phyloP scores from a whole-genome alignment of 345 rosid species.

The Capsella bursapastoris region DNA sequence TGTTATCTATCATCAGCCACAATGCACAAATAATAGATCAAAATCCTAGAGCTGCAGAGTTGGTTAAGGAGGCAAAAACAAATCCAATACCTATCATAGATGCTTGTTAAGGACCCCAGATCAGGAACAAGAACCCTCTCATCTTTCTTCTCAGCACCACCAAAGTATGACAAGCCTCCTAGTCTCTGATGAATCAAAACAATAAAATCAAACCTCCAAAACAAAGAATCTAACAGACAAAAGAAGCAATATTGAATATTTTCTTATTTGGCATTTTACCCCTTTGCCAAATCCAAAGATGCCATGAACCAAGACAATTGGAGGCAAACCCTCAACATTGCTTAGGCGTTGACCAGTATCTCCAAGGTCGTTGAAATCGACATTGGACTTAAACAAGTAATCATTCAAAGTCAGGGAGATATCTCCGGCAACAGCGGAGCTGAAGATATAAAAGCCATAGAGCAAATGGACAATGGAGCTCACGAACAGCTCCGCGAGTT shows the following conservation, averaged over 20 bases:
- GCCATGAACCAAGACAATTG: slow-evolving; percentile 95
- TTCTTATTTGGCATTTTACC: slow-evolving; percentile 53
- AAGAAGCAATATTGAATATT: neutral
- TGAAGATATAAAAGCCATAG: slow-evolving; percentile 84
- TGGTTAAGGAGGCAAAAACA: neutral
- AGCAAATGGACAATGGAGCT: slow-evolving; percentile 80
- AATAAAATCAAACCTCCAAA: slow-evolving; percentile 31
- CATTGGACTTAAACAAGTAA: slow-evolving; percentile 59
- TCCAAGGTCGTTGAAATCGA: slow-evolving; percentile 44
- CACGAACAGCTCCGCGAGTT: slow-evolving; percentile 78
- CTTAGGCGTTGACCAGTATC: slow-evolving; percentile 29
- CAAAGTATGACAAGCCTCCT: slow-evolving; percentile 93
- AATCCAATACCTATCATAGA: slow-evolving; percentile 72
- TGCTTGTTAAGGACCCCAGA: slow-evolving; percentile 93
- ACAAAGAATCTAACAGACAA: slow-evolving; percentile 16
- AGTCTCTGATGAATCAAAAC: slow-evolving; percentile 56
- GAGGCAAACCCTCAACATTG: slow-evolving; percentile 61
- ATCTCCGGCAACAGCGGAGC: slow-evolving; percentile 92
- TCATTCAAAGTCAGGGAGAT: slow-evolving; percentile 60
- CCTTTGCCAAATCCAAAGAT: slow-evolving; percentile 99
- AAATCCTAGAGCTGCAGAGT: neutral
- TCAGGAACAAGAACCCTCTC: slow-evolving; percentile 97
- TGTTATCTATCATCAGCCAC: slow-evolving; percentile 35
- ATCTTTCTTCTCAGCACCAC: slow-evolving; percentile 97
- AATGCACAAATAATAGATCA: neutral